Conservation (phyloP, 805 yeast species). For the Spathaspora passalidarum region DNA sequence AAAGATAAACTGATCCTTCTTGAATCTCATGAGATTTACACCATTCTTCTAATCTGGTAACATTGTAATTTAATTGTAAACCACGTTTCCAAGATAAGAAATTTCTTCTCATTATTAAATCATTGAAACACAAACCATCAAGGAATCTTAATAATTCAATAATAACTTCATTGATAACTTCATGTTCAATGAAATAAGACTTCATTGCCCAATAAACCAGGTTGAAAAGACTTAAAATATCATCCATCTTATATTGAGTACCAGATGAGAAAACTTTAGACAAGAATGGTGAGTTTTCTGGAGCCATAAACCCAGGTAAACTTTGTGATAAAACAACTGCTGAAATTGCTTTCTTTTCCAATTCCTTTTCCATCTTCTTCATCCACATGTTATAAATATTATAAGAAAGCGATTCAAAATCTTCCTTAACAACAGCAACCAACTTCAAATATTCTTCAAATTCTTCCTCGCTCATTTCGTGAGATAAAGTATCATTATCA, state of each 20-base stretch:
- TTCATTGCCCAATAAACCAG: conserved; percentile 91
- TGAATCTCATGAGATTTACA: conserved; percentile 90
- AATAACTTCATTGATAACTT: conserved; percentile 80
- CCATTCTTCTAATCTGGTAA: conserved; percentile 97
- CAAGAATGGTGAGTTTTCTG: conserved; percentile 76
- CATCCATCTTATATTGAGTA: conserved; percentile 88
- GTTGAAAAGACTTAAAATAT: conserved; percentile 83
- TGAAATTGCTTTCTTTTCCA: conserved; percentile 89
- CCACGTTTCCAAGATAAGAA: conserved; percentile 98
- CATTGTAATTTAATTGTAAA: conserved; percentile 91
- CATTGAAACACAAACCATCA: conserved; percentile 93
- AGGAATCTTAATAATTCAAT: conserved; percentile 80
- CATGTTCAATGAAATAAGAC: conserved; percentile 80
- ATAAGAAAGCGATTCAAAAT: conserved; percentile 87
- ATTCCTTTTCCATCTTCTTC: conserved; percentile 86
- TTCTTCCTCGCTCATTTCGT: conserved; percentile 86
- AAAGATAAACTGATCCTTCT: conserved; percentile 80
- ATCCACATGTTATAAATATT: conserved; percentile 96
- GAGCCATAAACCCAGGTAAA: conserved; percentile 91
- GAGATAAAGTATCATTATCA: conserved; percentile 73
- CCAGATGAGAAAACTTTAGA: conserved; percentile 75
- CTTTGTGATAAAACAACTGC: conserved; percentile 94
- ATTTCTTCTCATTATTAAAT: conserved; percentile 88
- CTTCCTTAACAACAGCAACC: conserved; percentile 89
- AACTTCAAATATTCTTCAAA: conserved; percentile 84